These are phyloP conservation scores for Apiotrichum siamense DNA, from an alignment of 1,284 basidiomycete genomes.

Conservation along the genomic window DNA sequence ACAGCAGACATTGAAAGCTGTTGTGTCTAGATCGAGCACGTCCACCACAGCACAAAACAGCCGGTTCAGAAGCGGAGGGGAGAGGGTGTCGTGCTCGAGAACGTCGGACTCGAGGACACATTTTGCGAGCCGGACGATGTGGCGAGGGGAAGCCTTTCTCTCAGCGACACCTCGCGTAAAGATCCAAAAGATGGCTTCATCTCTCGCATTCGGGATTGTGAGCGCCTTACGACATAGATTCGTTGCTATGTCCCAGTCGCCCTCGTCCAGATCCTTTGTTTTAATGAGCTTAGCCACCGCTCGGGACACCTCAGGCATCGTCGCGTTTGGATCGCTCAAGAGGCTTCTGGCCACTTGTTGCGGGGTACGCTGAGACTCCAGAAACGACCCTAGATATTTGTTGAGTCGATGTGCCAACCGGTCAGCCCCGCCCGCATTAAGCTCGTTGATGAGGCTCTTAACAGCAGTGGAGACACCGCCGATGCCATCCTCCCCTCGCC, in stretches of 20 bases:
- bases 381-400: constrained; percentile 3
- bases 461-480: not conserved
- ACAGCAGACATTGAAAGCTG: constrained; percentile 19
- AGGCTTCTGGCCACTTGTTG: not conserved
- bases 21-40: constrained; percentile 1
- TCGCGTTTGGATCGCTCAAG: not conserved
- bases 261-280: not conserved
- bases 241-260: constrained; percentile 8
- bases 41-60: constrained; percentile 13
- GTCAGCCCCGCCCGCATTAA: constrained; percentile 5
- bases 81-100: not conserved
- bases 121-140: constrained; percentile 9
- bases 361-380: not conserved
- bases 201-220: not conserved
- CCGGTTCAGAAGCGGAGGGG: not conserved
- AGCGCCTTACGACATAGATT: constrained; percentile 9
- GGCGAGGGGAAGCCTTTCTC: not conserved
- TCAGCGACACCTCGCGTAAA: not conserved
- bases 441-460: constrained; percentile 6
- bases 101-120: constrained; percentile 6
- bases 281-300: not conserved
- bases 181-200: constrained; percentile 1
- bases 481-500: constrained; percentile 1
- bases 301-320: constrained; percentile 1
- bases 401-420: constrained; percentile 10